phyloP scores from a whole-genome alignment of 2,329 filamentous ascomycete genomes.

The Colletotrichum simmondsii region DNA sequence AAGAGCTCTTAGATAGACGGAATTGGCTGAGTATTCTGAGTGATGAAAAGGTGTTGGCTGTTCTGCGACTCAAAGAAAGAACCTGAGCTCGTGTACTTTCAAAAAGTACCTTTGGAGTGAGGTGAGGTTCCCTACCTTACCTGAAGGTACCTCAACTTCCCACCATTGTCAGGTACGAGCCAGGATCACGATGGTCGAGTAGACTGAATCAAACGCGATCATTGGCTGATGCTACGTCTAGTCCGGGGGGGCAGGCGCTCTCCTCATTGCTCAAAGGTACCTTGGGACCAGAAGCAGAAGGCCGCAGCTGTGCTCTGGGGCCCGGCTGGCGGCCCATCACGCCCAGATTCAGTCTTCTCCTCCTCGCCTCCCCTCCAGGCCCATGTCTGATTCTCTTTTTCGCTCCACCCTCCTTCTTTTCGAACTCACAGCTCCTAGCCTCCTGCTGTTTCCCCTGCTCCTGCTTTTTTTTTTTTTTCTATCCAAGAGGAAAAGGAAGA shows the following conservation, averaged over 20 bases:
- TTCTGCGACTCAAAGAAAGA: neutral
- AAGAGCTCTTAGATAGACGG: neutral
- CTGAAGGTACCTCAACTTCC: neutral
- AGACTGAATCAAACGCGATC: neutral
- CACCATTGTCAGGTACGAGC: neutral
- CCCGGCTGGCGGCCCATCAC: neutral
- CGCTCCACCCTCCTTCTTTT: constrained; percentile 11
- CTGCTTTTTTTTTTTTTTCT: neutral
- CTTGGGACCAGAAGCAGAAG: neutral
- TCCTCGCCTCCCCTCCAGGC: neutral
- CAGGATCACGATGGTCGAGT: neutral
- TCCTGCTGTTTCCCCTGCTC: neutral
- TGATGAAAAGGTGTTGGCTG: neutral
- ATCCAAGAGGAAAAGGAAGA: neutral
- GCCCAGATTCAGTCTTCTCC: neutral
- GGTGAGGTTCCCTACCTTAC: too few relatives aligned
- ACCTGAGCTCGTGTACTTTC: neutral
- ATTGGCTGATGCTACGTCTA: constrained; percentile 4
- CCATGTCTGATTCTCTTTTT: constrained; percentile 10
- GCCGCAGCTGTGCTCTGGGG: neutral
- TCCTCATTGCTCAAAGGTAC: neutral
- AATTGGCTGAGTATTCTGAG: neutral
- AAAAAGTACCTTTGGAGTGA: too few relatives aligned
- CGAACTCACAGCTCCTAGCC: neutral
- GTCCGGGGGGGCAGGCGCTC: neutral